Base-by-base conservation (phyloP, 768 basidiomycete species). In the Dictyophora rubrovolvata region DNA sequence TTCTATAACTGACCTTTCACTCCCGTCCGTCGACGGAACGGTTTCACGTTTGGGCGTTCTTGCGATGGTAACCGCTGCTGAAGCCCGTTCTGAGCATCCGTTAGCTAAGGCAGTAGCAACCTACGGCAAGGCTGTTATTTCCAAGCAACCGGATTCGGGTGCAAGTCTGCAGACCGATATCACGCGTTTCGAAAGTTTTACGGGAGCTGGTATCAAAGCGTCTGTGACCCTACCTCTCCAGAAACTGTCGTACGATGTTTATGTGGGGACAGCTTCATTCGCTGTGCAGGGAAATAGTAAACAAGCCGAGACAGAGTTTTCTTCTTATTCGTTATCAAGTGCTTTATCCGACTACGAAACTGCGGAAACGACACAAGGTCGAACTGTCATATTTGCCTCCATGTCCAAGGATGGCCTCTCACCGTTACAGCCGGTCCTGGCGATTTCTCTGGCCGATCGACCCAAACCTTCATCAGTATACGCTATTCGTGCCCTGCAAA, bases 31-130 rank as follows among this genome's bases (percentile, higher is more conserved):
- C 0, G 87, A 90, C 64, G 86, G 86, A 4, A 62, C 74, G 12
- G 87, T 86, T 0, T 73, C 71, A 2, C 75, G 83, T 22, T 76
- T 76, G 35, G 75, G 81, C 17, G 75, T 93, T 22, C 72, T 98
- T 14, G 81, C 91, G 1, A 85, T 96, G 79, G 77, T 98, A 37
- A 81, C 87, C 23, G 86, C 86, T 1, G 86, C 92, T 0, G 95
- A 99, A 70, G 86, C 88, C 10, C 83, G 84, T 61, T 97, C 94
- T 0, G 96, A 98, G 69, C 96, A 99, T 67, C 96, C 96, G 1
- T 82, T 99, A 20, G 96, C 95, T 10, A 89, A 90, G 67, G 94
- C 96, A 14, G 85, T 97, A 52, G 90, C 94, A 5, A 72, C 79
- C 0, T 87, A 92, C 68, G 89, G 92, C 33, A 87, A 81, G 67